Evolutionary conservation across 2,329 filamentous ascomycete species (phyloP), one percentile per base, ranked within the genome.

Genomic region (Scolecobasidium constrictum): DNA sequence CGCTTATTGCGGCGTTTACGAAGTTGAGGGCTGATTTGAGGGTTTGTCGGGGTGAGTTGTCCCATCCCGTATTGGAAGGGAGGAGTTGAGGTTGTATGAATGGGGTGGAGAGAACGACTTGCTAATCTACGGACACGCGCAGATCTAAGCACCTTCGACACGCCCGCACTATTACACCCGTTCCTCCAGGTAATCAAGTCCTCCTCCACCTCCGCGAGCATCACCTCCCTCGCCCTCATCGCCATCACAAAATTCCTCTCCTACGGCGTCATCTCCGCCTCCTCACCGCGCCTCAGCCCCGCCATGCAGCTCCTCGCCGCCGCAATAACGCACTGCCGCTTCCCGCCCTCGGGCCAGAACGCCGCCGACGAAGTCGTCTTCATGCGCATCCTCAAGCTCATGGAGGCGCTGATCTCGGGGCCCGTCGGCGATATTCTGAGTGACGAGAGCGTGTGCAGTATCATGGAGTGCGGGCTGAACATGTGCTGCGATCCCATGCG

Each of bases 401-500:
- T 98, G 92, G 92, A 98, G 63, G 85, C 87, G 55, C 95, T 98
- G 83, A 81, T 98, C 54, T 93, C 88, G 13, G 86, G 92, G 0
- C 86, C 88, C 0, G 87, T 90, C 21, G 92, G 92, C 28, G 83
- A 93, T 50, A 77, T 96, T 9, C 69, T 98, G n/a, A 93, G 90
- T 46, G 92, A 98, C 55, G 90, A 96, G 65, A 96, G 90, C 57
- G 87, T 98, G 9, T 98, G 93, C 59, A 87, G 95, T 60, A 96
- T 98, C 87, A 96, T 98, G 90, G 92, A 94, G 60, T 90, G 87
- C 2, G 92, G 90, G 1, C 65, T 98, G 50, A 94, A 87, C 56
- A 96, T 98, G 69, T 98, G 92, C 68, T 98, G 90, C 49, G 88
- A 96, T 56, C 78, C 85, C 43, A 78, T 90, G 43, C 79, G 96